Evolutionary conservation across 1,139 yeast genomes (phyloP).

Genomic region (Protomyces arabidopsidicola): DNA sequence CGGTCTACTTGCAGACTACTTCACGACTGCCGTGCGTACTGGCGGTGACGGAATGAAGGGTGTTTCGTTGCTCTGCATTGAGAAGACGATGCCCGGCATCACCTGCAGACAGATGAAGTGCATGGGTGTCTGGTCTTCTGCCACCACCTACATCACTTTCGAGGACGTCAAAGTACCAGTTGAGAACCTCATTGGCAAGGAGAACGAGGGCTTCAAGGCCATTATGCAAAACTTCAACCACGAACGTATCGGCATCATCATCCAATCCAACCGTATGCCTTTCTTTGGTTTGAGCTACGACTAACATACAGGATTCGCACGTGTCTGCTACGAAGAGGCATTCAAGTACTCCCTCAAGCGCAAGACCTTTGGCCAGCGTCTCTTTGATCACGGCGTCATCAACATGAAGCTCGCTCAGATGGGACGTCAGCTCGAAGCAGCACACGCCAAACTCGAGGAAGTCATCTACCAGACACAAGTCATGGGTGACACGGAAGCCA

Average conservation of each 20-base stretch:
- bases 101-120: conserved; percentile 42
- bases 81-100: conserved; percentile 43
- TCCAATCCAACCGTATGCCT: conserved; percentile 46
- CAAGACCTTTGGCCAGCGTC: conserved; percentile 45
- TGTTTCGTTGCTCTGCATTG: conserved; percentile 44
- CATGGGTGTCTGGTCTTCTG: conserved; percentile 45
- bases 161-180: conserved; percentile 48
- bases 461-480: conserved; percentile 39
- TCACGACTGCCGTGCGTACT: conserved; percentile 47
- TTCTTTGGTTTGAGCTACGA: conserved; percentile 43
- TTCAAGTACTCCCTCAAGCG: conserved; percentile 43
- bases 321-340: conserved; percentile 46
- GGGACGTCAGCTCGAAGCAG: conserved; percentile 45
- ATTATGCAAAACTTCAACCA: conserved; percentile 45
- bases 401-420: conserved; percentile 47
- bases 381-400: conserved; percentile 46
- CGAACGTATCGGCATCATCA: conserved; percentile 45
- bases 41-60: conserved; percentile 44
- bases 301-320: conserved; percentile 44
- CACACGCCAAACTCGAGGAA: conserved; percentile 42
- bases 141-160: conserved; percentile 43
- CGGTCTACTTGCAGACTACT: conserved; percentile 38
- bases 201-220: conserved; percentile 46
- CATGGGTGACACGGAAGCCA: conserved; percentile 37
- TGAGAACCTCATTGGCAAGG: conserved; percentile 44